Base-by-base conservation (phyloP, 2,329 filamentous ascomycete genomes). In the Ophiocordyceps camponoti-leonardi region DNA sequence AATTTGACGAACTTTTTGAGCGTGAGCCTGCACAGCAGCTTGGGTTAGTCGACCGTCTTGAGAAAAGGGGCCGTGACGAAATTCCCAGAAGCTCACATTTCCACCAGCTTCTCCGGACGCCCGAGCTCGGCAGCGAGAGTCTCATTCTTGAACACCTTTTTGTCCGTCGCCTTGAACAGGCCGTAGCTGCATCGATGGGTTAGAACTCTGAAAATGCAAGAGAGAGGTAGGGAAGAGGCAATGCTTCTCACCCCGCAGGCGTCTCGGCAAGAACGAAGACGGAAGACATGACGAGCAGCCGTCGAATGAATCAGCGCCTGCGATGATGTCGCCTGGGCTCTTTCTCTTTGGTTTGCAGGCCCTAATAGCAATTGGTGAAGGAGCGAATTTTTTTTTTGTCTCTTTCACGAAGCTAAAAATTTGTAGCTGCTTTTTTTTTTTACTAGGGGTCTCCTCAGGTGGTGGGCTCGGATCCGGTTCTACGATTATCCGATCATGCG, bases 1-100 rank as follows among this genome's bases (percentile, higher is more conserved):
- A 95, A 98, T 72, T 96, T 96, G 66, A 85, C 73, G 67, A 98
- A 96, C 64, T 90, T 82, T 75, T 96, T 96, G 62, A 96, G 74
- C 69, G 94, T 95, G 57, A 98, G 69, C 66, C 83, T 90, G 53
- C 14, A 20, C n/a, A n/a, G n/a, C 4, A 4, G 5, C 13, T 23
- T 19, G 12, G 19, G n/a, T 44, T 39, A 47, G 45, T 43, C 28
- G 16, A 26, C 18, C 28, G 22, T 16, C 45, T 16, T 16, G 16
- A 43, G 7, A 28, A 26, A 28, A 14, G 28, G 26, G 16, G n/a
- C n/a, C 12, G 5, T 11, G 13, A 35, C 12, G 31, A 13, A 5
- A n/a, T 6, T 23, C 20, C 28, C 50, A 43, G n/a, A 7, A 41
- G 75, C 83, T 72, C 72, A 90, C 83, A 94, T 77, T 57, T 84